Evolutionary conservation across 495 filamentous ascomycete genomes (phyloP), one percentile per base, ranked within the genome.

Genomic region (Aspergillus kassunensis): DNA sequence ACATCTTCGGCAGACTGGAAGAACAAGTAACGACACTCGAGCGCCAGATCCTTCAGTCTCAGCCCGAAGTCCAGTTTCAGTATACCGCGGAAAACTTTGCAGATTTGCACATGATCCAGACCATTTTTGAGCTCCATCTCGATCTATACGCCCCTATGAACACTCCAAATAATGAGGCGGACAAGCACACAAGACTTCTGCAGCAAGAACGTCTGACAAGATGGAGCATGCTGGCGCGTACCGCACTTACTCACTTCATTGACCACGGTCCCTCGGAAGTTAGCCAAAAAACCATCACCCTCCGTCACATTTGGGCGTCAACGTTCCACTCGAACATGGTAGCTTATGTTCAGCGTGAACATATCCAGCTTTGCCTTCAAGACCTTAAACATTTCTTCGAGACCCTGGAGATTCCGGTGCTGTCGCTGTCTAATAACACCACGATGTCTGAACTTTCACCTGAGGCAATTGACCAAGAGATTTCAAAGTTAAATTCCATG

Each of bases 401-500:
- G 9, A 63, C 64, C 7, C 55, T 72, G 6, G 63, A 62, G 15
- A 52, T 62, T 34, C 71, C 70, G 21, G 67, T 72, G 2, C 83
- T 97, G 49, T 74, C 73, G 33, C 77, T 98, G 6, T 83, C 84
- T 13, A 97, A 97, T 58, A 97, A 95, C 60, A 80, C 80, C 1
- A 77, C 88, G 34, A 96, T 99, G 84, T 84, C 91, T 0, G 90
- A 97, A 62, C 76, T 99, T 15, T 97, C 95, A 0, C 73, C 78
- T 4, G 77, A 76, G 11, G 87, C 88, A 3, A 83, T 91, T 11
- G 90, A 96, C 40, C 84, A 90, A 25, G 93, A 99, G 60, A 87
- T 96, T 21, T 89, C 88, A 39, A 88, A 90, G 61, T 74, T 97
- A 12, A 95, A 88, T 12, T 97, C 91, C 0, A 91, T 93, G 82